Evolutionary conservation across 2,329 filamentous ascomycete genomes (phyloP), one percentile per base, ranked within the genome.

Genomic region (Hymenoscyphus infarciens): DNA sequence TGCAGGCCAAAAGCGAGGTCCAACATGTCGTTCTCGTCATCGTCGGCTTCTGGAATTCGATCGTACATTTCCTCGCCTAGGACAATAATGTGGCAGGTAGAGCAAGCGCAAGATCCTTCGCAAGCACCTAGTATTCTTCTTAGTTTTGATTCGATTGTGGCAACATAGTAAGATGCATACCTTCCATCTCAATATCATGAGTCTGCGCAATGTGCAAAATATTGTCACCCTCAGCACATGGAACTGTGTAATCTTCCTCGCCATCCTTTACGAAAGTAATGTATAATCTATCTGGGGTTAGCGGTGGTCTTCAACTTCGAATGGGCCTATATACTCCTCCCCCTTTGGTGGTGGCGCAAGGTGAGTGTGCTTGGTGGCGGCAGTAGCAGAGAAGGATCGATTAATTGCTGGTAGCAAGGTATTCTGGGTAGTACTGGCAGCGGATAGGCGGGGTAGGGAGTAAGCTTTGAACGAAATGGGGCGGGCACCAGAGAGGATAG

Each of bases 171-270:
- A 10, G 10, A 13, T 1, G 15, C 29, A 31, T 74, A 84, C 85
- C 93, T 81, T 99, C 95, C 94, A 99, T 98, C 76, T 99, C 95
- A 52, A 99, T 81, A 73, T 98, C 94, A 76, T 98, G 86, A 55
- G 90, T 91, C 75, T 97, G 94, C 25, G 94, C 95, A 73, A 99
- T 94, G 73, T 98, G 94, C 61, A 99, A 83, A 60, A 99, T 81
- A 76, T 99, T 99, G 77, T 97, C 92, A 57, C 95, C 95, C 70
- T 90, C 87, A 15, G 86, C 81, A 8, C 97, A 94, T 64, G 89
- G 87, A 71, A 97, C 86, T 64, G 88, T 91, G 75, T 91, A 83
- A 68, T 87, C 82, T 33, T 85, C 80, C 58, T 88, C 88, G 22
- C 97, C 92, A 77, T 98, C 97, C 76, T 97, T 93, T 69, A 98